Conservation (phyloP, 2,329 filamentous ascomycete genomes). For the Ophiostoma fasciatum region DNA sequence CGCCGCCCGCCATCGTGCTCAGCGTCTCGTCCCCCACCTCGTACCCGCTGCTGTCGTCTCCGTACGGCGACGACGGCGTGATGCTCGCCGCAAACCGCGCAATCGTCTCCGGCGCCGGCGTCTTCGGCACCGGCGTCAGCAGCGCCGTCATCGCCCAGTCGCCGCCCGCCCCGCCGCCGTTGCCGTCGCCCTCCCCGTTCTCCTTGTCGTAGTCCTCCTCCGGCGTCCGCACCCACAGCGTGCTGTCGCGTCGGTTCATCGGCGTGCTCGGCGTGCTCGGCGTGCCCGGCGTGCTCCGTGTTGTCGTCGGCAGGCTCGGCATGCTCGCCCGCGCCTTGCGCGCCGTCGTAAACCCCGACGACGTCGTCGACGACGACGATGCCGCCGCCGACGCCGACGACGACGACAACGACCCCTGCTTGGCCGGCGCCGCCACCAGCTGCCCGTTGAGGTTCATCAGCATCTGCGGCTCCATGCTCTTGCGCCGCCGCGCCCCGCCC, state of each 20-base stretch:
- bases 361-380: no score
- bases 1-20: conserved; percentile 12
- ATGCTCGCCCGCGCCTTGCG: no score
- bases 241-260: conserved; percentile 35
- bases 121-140: conserved; percentile 43
- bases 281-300: conserved; percentile 33
- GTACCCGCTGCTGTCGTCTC: conserved; percentile 14
- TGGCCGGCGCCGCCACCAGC: conserved; percentile 31
- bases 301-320: no score
- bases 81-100: conserved; percentile 35
- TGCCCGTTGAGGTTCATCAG: conserved; percentile 55
- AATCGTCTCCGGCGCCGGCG: conserved; percentile 39
- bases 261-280: conserved; percentile 13
- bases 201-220: conserved; percentile 20
- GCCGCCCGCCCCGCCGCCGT: conserved; percentile 17
- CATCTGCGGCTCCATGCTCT: conserved; percentile 66
- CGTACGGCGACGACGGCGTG: conserved; percentile 29
- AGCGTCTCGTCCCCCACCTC: conserved; percentile 17
- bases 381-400: conserved; percentile 5
- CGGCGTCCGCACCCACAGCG: conserved; percentile 39
- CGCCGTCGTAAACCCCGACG: no score
- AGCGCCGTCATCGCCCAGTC: conserved; percentile 21
- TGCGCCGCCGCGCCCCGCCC: conserved; percentile 55
- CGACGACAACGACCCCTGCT: conserved; percentile 18
- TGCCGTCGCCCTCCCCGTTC: conserved; percentile 13